Conservation (phyloP, 441 rosid genomes). For the Adansonia grandidieri region DNA sequence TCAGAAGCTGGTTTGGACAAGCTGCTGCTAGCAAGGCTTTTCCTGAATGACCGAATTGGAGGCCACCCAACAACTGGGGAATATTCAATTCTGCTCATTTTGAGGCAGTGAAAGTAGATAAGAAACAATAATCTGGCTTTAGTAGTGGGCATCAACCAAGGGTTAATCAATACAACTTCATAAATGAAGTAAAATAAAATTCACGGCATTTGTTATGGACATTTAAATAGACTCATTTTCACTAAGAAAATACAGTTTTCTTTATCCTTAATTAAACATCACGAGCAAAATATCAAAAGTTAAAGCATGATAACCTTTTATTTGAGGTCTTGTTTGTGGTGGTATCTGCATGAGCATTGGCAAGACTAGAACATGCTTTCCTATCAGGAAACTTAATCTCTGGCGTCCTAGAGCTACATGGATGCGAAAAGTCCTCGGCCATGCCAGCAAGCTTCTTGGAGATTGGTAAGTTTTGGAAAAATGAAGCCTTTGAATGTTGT, state of each 20-base stretch:
- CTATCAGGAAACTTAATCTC: not conserved
- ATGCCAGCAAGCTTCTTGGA: conserved; percentile 22
- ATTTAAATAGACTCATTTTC: not conserved
- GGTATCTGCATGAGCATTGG: conserved; percentile 26
- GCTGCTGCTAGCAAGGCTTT: conserved; percentile 68
- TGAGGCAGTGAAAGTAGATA: not conserved
- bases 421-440: conserved; percentile 15
- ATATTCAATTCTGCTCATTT: conserved; percentile 61
- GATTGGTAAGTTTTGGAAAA: not conserved
- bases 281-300: not conserved
- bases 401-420: conserved; percentile 14
- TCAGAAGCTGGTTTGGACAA: conserved; percentile 53
- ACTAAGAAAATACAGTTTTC: not conserved
- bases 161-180: not conserved
- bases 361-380: conserved; percentile 16
- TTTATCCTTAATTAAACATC: not conserved
- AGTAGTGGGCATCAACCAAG: not conserved
- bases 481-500: not conserved
- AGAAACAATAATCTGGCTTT: not conserved
- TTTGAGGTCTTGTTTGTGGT: conserved; percentile 12
- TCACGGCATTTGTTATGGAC: too few species aligned
- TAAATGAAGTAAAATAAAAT: too few species aligned
- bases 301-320: conserved; percentile 31
- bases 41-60: conserved; percentile 84
- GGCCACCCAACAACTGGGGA: conserved; percentile 98